Base-by-base conservation (phyloP, 2,329 filamentous ascomycete species). In the Monilinia fructigena region DNA sequence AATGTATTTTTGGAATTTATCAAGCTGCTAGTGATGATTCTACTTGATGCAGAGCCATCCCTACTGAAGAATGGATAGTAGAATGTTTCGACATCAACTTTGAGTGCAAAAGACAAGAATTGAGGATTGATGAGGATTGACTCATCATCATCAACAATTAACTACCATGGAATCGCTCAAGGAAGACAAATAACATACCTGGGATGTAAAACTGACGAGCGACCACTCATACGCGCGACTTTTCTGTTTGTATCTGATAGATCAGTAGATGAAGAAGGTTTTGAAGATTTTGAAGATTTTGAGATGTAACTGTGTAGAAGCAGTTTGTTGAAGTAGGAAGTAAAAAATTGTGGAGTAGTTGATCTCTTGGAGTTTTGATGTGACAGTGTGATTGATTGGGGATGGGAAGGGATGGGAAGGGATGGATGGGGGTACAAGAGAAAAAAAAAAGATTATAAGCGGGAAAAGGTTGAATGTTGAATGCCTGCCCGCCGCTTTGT, bases 191-290 rank as follows among this genome's bases (percentile, higher is more conserved):
- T 38, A 67, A 73, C 73, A 64, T 89, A 92, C 90, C 87, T 93
- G 90, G 81, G 90, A 93, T 82, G 90, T 93, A 84, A 92, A 80
- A 89, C 85, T 80, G 90, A 92, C 82, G 86, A 84, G 85, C 89
- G 88, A 84, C 89, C 89, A 89, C 88, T 90, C 90, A 93, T 93
- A 89, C 89, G 88, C 84, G 87, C 89, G 83, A 72, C 74, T 70
- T 52, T 60, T 69, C 62, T 66, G 55, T 67, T 62, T 52, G 55
- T 35, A 40, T 35, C 47, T 52, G 55, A 60, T 52, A 60, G 35
- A 45, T 60, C 42, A 60, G 55, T 61, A 40, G 35, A 42, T 50
- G 45, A 47, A 26, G 56, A 14, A 55, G 26, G 20, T 40, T n/a
- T 54, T 28, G 23, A 38, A 55, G 55, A 38, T 20, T 31, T 8